A percentile compares a stretch with the other conserved stretches of the same genome.
phyloP scores from a whole-genome alignment of 2,329 filamentous ascomycete species.

The Colletotrichum musicola region DNA sequence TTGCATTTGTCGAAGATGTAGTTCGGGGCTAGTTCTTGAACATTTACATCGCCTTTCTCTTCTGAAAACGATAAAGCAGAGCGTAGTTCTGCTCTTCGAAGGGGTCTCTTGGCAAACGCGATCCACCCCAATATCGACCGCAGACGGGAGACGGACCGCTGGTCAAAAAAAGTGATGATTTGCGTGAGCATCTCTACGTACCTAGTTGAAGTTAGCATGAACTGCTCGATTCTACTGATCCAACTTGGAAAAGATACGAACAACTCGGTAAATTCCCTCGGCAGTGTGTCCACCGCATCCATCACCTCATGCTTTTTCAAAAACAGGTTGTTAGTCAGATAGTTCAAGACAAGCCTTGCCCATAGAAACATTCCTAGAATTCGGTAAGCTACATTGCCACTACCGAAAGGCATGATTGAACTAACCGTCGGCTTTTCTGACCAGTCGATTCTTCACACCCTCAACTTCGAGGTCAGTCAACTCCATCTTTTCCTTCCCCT shows the following conservation, averaged over 20 bases:
- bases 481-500: conserved; percentile 32
- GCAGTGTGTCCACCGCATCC: conserved; percentile 42
- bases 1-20: conserved; percentile 42
- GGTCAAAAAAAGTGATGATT: conserved; percentile 42
- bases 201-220: conserved; percentile 35
- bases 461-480: conserved; percentile 35
- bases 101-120: conserved; percentile 49
- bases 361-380: conserved; percentile 52
- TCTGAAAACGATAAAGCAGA: conserved; percentile 48
- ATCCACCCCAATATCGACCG: conserved; percentile 50
- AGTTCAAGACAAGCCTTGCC: conserved; percentile 50
- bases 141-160: conserved; percentile 44
- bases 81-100: conserved; percentile 47
- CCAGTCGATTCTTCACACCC: conserved; percentile 39
- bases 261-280: conserved; percentile 44
- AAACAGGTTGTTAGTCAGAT: conserved; percentile 48
- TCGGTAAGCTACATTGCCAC: background rate
- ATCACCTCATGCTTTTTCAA: conserved; percentile 43
- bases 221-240: background rate
- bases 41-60: conserved; percentile 18
- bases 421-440: conserved; percentile 45
- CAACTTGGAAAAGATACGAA: conserved; percentile 23
- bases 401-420: background rate
- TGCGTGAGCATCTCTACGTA: conserved; percentile 46
- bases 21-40: conserved; percentile 38